Base-by-base conservation (phyloP, 768 basidiomycete species). In the Crucibulum laeve region DNA sequence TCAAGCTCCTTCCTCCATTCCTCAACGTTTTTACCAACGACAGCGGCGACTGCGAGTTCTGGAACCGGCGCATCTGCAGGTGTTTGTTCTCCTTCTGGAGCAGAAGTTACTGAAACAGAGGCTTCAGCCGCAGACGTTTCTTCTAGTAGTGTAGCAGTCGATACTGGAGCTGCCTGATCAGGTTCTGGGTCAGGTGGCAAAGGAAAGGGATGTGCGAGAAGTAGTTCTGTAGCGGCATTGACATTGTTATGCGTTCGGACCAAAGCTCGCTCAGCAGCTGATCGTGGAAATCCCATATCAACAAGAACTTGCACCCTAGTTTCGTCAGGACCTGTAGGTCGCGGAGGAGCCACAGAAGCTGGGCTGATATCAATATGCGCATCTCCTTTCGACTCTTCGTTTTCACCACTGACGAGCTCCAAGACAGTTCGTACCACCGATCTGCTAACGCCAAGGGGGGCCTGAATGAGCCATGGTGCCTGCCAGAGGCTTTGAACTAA, bases 211-310 rank as follows among this genome's bases (percentile, higher is more conserved):
- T 93, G 86, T 0, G 79, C 75, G 11, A 99, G 69, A 1, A 99
- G 74, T 3, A 88, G 68, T 52, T 98, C 94, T 0, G 95, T 86
- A 3, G 96, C 96, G 4, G 87, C 81, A 34, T 74, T 82, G 54
- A 96, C 73, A 55, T 96, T 93, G 62, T 98, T 98, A 49, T 86
- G 80, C 3, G 86, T 82, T 8, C 94, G 87, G 15, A 74, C 62
- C 28, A 99, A 70, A 3, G 95, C 95, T 41, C 84, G 77, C 56
- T 89, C 87, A 1, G 84, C 91, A 10, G 90, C 89, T 32, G 80
- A 76, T n/a, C 92, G 81, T 25, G 87, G 81, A 70, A 98, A 99
- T 36, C 96, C 96, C 96, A 99, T 98, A 55, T 98, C 96, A 7
- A 80, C 84, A 43, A 98, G 71, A 54, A 91, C 87, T 40, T 79